Conservation (phyloP, 2,329 filamentous ascomycete species). For the Capronia coronata region DNA sequence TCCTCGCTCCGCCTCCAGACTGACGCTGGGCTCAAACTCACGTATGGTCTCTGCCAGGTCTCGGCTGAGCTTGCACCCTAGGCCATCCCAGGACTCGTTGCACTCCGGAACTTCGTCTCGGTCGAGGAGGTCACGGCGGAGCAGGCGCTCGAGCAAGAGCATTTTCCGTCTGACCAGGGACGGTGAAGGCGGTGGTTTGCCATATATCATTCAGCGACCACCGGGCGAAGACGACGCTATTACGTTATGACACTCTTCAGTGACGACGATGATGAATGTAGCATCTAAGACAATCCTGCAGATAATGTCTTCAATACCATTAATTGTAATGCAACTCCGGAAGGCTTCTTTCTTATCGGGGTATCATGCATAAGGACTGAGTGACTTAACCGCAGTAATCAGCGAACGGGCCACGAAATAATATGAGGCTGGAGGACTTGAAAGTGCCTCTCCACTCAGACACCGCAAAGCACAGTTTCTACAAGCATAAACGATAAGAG, state of each 20-base stretch:
- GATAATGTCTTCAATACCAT: too few species aligned
- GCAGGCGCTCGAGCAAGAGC: constrained; percentile 4
- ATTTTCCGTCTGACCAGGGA: constrained; percentile 16
- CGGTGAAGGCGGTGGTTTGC: constrained; percentile 10
- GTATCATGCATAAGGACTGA: too few species aligned
- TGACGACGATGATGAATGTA: too few species aligned
- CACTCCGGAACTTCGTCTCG: constrained; percentile 3
- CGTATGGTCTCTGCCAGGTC: constrained; percentile 20
- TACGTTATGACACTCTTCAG: background rate
- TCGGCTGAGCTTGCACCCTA: constrained; percentile 5
- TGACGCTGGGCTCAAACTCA: constrained; percentile 4
- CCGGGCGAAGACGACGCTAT: background rate
- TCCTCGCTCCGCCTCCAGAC: constrained; percentile 8
- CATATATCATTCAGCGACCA: constrained; percentile 14
- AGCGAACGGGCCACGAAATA: too few species aligned
- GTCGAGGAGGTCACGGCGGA: background rate
- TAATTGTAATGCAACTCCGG: too few species aligned
- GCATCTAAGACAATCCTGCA: too few species aligned
- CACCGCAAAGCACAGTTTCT: too few species aligned
- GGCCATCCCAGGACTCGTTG: background rate
- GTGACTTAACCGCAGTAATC: too few species aligned
- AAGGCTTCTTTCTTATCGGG: too few species aligned
- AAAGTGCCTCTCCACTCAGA: too few species aligned
- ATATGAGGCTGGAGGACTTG: too few species aligned
- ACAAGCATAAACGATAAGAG: too few species aligned